These are phyloP conservation scores for Amylocystis lapponica DNA, from an alignment of 768 basidiomycete species.

Conservation along the genomic window DNA sequence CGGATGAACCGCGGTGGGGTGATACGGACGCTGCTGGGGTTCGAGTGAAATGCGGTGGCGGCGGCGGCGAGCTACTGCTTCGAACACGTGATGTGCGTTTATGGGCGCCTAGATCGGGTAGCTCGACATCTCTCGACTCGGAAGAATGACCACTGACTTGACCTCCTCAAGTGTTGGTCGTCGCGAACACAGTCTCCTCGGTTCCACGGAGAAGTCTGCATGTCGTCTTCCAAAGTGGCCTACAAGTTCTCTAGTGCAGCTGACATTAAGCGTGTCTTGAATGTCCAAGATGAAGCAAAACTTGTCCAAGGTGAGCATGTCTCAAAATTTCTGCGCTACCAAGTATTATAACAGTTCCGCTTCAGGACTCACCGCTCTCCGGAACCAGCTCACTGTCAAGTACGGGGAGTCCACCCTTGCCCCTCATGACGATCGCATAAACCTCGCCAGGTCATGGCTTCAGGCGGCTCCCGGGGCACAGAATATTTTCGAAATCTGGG, in stretches of 20 bases:
- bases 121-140: too few relatives aligned
- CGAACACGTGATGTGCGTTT: too few relatives aligned
- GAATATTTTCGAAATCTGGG: slow-evolving; percentile 64
- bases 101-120: too few relatives aligned
- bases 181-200: too few relatives aligned
- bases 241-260: slow-evolving; percentile 6
- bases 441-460: slow-evolving; percentile 59
- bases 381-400: slow-evolving; percentile 58
- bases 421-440: slow-evolving; percentile 54
- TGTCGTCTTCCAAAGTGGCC: slow-evolving; percentile 3
- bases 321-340: not conserved
- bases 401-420: slow-evolving; percentile 40
- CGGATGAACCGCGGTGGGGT: too few relatives aligned
- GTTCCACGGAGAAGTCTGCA: too few relatives aligned
- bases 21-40: too few relatives aligned
- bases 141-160: too few relatives aligned
- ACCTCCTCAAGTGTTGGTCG: too few relatives aligned
- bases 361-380: slow-evolving; percentile 44
- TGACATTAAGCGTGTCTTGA: slow-evolving; percentile 10
- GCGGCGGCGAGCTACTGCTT: too few relatives aligned
- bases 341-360: not conserved
- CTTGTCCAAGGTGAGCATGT: slow-evolving; percentile 9
- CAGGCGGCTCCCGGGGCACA: slow-evolving; percentile 47
- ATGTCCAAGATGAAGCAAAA: slow-evolving; percentile 10
- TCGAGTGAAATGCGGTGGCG: too few relatives aligned